Conservation (phyloP, 768 basidiomycete species). For the Mrakia frigida region DNA sequence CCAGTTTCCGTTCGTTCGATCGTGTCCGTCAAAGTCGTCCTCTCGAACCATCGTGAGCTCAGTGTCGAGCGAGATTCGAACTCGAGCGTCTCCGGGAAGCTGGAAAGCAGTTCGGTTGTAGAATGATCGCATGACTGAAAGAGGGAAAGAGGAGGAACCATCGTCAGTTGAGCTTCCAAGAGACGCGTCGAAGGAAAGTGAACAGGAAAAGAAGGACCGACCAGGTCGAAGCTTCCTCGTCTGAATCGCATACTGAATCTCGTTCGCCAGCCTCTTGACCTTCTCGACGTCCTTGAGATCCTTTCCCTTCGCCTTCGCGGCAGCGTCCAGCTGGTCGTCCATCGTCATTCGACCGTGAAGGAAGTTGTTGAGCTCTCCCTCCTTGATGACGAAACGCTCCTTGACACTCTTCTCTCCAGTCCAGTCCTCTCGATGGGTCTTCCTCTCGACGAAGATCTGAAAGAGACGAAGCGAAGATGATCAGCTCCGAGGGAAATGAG, state of each 20-base stretch:
- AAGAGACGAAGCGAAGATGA: neutral
- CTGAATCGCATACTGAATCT: conserved; percentile 86
- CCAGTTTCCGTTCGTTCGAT: conserved; percentile 84
- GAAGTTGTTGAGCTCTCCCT: conserved; percentile 84
- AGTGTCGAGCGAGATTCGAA: conserved; percentile 96
- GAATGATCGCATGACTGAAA: conserved; percentile 85
- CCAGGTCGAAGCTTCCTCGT: conserved; percentile 77
- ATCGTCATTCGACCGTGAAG: conserved; percentile 83
- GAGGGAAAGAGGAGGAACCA: neutral
- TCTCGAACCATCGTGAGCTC: conserved; percentile 91
- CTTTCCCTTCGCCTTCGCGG: conserved; percentile 75
- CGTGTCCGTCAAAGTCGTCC: conserved; percentile 86
- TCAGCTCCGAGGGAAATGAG: neutral
- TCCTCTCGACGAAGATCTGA: conserved; percentile 50
- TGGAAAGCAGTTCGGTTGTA: conserved; percentile 99
- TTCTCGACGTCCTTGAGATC: conserved; percentile 84
- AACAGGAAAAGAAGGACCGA: conserved; percentile 44
- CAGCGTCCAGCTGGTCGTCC: conserved; percentile 83
- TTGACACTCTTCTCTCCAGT: conserved; percentile 95
- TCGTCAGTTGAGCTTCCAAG: neutral
- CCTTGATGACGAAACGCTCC: conserved; percentile 91
- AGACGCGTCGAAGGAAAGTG: neutral
- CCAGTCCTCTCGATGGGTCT: conserved; percentile 89
- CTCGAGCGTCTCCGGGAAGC: conserved; percentile 94
- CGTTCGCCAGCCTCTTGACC: conserved; percentile 95